Conservation (phyloP, 2,329 filamentous ascomycete species). For the Apiospora kogelbergensis region DNA sequence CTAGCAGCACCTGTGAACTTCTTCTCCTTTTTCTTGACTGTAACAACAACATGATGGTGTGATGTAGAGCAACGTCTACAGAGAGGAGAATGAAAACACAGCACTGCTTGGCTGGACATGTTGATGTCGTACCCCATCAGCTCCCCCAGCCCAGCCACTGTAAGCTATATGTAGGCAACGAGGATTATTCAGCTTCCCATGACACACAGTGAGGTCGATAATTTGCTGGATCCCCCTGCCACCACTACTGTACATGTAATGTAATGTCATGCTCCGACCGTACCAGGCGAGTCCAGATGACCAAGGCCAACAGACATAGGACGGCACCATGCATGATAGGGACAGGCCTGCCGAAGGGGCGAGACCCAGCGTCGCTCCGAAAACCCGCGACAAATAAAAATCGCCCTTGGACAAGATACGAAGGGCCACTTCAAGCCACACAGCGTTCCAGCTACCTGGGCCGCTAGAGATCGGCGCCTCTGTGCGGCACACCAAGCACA, state of each 20-base stretch:
- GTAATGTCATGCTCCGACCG: not conserved
- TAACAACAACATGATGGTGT: not conserved
- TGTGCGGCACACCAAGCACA: not conserved
- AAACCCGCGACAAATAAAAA: not conserved
- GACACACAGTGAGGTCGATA: not conserved
- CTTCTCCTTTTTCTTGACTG: not conserved
- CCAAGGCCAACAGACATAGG: not conserved
- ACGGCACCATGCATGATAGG: not conserved
- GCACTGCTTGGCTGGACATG: not conserved
- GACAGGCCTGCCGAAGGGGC: not conserved
- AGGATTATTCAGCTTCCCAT: not conserved
- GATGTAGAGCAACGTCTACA: not conserved
- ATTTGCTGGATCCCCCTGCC: not conserved
- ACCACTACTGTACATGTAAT: not conserved
- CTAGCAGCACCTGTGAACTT: not conserved
- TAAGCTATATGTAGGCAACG: not conserved
- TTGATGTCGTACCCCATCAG: not conserved
- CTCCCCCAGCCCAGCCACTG: not conserved
- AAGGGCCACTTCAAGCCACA: not conserved
- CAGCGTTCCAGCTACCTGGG: not conserved
- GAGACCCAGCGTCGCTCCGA: not conserved
- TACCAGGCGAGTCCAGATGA: not conserved
- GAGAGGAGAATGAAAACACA: not conserved
- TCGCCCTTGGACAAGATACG: not conserved
- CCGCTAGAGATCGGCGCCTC: conserved; percentile 1